Base-by-base conservation (phyloP, 495 filamentous ascomycete species). In the Aspergillus diversus region DNA sequence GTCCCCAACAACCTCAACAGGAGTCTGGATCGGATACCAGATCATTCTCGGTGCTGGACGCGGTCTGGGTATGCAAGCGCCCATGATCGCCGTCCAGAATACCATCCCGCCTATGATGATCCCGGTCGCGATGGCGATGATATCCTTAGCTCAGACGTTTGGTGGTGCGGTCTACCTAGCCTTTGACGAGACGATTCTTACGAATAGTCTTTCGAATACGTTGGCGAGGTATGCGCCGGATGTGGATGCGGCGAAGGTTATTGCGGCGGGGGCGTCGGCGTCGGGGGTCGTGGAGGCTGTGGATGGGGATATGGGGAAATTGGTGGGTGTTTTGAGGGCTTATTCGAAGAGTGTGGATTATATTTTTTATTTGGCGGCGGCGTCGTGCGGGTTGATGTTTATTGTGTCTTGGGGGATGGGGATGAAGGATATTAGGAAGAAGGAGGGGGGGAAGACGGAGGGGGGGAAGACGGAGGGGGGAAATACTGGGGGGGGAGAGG, bases 11-110 rank as follows among this genome's bases (percentile, higher is more conserved):
- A 84, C 83, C 0, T 57, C 66, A 5, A 59, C 70, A 0, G 71
- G 71, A 0, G 75, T 70, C 12, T 92, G 90, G 89, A 85, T 91
- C 55, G 88, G 89, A 1, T 77, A 71, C 46, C 88, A 91, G 67
- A 76, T 89, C 56, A 60, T 92, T 15, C 77, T 79, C 31, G 88
- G 89, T 35, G 34, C 64, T 33, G 70, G 63, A n/a, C 16, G 27
- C 39, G 61, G 61, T 1, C 5, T 61, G 15, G 34, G 12, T 1
- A 35, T 60, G 33, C 68, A 69, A 47, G 60, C 63, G 47, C 69
- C 81, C 11, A 61, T 86, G 13, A 73, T 87, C 21, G 80, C 86
- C 17, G 73, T 84, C n/a, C 86, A 89, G 70, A 80, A 76, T 63
- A 51, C 61, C 13, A 66, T 85, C 13, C 73, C 75, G 5, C 66